Evolutionary conservation across 2,329 filamentous ascomycete species (phyloP), one percentile per base, ranked within the genome.

Genomic region (Emydomyces testavorans): DNA sequence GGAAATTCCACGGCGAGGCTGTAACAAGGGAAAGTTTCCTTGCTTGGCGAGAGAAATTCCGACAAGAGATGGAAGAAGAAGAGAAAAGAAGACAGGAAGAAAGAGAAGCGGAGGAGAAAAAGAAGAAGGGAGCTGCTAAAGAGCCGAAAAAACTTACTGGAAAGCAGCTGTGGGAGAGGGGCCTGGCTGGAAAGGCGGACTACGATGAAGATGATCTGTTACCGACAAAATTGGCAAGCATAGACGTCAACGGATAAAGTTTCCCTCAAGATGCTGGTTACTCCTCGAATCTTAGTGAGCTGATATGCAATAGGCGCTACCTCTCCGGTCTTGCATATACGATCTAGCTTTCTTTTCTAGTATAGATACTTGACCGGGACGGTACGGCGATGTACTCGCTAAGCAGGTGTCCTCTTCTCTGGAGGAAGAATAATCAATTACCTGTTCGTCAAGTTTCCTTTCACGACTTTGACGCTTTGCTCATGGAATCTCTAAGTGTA

Each of bases 1-100:
- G 83, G 59, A 96, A 95, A 68, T 98, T 98, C 66, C 85, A 94
- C 63, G 92, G 92, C 50, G 86, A 86, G 29, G 75, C 80, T 26
- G 92, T 98, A 16, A 96, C 81, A n/a, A 74, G 79, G 18, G 87
- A 94, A 69, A 81, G 80, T 0, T 98, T 96, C 60, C 62, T 85
- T 56, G 78, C 76, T 56, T 98, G 92, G 92, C 75, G 86, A 48
- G 80, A 82, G 32, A 77, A 66, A 7, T 98, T 96, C 62, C 63
- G 79, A 52, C 71, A 74, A 60, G 92, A 96, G 71, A 82, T 90
- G 78, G 82, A 82, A 61, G 89, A 92, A 60, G 77, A 80, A 56
- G 66, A 70, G 56, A 74, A 68, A 56, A 76, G 81, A 54, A 72
- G 74, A 58, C 83, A 85, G 64, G 86, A 90, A 61, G 77, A 76